Base-by-base conservation (phyloP, 2,329 filamentous ascomycete species). In the Elsinoe australis region DNA sequence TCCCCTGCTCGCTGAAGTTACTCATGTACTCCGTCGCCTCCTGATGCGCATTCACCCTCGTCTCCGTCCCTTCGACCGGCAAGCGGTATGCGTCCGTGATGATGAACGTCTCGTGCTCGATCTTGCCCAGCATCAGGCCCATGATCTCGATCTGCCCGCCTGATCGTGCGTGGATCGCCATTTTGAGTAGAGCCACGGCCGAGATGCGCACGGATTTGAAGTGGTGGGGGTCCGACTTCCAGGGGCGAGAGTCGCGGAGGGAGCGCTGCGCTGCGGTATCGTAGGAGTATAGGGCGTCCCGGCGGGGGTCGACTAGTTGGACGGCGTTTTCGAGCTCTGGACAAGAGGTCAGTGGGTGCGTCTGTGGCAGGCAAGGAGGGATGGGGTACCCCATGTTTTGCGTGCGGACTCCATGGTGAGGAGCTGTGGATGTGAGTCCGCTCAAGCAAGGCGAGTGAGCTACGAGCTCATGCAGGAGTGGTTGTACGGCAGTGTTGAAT, bases 141-240 rank as follows among this genome's bases (percentile, higher is more conserved):
- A 98, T 98, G 59, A 98, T 79, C 71, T 98, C 92, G 55, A 96
- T 77, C 21, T 79, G 80, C 50, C 92, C 90, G 55, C 92, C 92
- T 0, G 87, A 89, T n/a, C 92, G 85, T 7, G 92, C 92, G 65
- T 98, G 92, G 86, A 95, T 96, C 55, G 94, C 87, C 92, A 98
- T 98, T 71, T 98, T 98, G 58, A 96, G 79, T 51, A 98, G 78
- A 4, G 92, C 92, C 9, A 95, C 83, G 51, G 92, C 88, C 46
- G 87, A 94, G 67, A 98, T 90, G 59, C 89, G 87, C 38, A 96
- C 87, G 47, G 85, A 78, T 64, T 90, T 94, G 78, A 96, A 98
- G 73, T 95, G 82, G 66, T 87, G 76, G 0, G 84, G 82, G 61
- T 95, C 82, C 38, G 71, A 72, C 42, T 71, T 71, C 92, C 92